Conservation (phyloP, 78 protist species). For the Mastigamoeba balamuthi region DNA sequence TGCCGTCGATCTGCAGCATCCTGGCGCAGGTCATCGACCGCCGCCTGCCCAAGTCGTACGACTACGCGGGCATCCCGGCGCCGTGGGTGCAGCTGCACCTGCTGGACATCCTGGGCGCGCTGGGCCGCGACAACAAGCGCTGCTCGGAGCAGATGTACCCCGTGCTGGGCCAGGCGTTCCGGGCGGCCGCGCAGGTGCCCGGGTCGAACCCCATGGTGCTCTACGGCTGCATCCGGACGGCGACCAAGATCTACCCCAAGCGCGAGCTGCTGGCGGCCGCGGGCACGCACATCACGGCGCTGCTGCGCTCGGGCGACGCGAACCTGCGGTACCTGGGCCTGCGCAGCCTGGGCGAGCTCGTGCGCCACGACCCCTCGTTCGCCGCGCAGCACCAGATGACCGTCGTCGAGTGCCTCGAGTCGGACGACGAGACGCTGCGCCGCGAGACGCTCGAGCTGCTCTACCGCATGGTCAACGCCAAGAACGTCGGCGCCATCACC, state of each 20-base stretch:
- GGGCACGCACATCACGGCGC: conserved; percentile 53
- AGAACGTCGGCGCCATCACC: conserved; percentile 62
- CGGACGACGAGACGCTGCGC: conserved; percentile 64
- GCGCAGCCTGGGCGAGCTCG: conserved; percentile 26
- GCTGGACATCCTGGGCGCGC: conserved; percentile 60
- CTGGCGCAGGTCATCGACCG: conserved; percentile 82
- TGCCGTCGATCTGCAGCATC: conserved; percentile 66
- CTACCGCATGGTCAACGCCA: conserved; percentile 71
- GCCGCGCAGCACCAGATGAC: conserved; percentile 70
- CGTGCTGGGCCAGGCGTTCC: conserved; percentile 12
- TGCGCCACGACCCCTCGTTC: conserved; percentile 51
- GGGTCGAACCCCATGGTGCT: conserved; percentile 82
- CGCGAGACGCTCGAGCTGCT: conserved; percentile 75
- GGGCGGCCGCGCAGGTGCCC: conserved; percentile 51
- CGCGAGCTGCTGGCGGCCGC: conserved; percentile 28
- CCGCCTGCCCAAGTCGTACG: conserved; percentile 59
- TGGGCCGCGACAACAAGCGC: conserved; percentile 59
- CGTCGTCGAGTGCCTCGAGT: conserved; percentile 87
- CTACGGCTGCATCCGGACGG: conserved; percentile 73
- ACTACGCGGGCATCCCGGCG: conserved; percentile 89
- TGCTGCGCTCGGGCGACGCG: conserved; percentile 49
- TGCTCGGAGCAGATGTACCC: conserved; percentile 54
- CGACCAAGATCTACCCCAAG: conserved; percentile 76
- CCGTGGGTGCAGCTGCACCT: conserved; percentile 92
- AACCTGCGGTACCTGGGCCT: conserved; percentile 87